Base-by-base conservation (phyloP, 129 eudicot species). In the Ambrosia trifida region DNA sequence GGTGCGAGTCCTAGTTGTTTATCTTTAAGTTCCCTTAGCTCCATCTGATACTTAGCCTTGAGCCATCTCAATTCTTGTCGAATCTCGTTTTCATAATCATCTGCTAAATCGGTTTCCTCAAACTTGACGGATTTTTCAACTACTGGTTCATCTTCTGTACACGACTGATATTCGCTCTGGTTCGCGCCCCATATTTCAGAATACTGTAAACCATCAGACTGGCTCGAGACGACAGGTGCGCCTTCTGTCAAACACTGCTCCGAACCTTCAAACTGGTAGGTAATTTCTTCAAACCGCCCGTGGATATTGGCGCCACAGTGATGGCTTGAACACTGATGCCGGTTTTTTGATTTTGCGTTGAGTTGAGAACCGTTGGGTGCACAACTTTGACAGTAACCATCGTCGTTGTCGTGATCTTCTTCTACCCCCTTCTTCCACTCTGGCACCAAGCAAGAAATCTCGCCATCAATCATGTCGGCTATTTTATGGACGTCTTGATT, bases 241-340 rank as follows among this genome's bases (percentile, higher is more conserved):
- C 77, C 79, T 35, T 83, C 90, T 0, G 95, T 80, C 20, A 13
- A 59, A 59, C 41, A 59, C 65, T 31, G 65, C 43, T 59, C 65
- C 0, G 94, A 78, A 3, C 76, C 87, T 4, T 87, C 91, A 32
- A 75, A 45, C 57, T 69, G 89, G 70, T 85, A 85, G 0, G 89
- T 90, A 62, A 90, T 78, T 82, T 90, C 97, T 78, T 90, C 97
- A 68, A 90, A 90, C 5, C 97, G 95, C 56, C 97, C 97, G 35
- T 85, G 91, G 17, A 87, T 58, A 13, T 32, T 59, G 10, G 83
- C 83, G 35, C 88, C 87, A 67, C 85, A 86, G 33, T 85, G 85
- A 7, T 81, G 86, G 31, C 74, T 76, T 4, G 73, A 76, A 38
- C 60, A 77, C 54, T 58, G 85, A 73, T 50, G 81, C 66, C 59